These are phyloP conservation scores for Triticum turgidum DNA, from an alignment of 176 grass and related monocot genomes.

Conservation along the genomic window DNA sequence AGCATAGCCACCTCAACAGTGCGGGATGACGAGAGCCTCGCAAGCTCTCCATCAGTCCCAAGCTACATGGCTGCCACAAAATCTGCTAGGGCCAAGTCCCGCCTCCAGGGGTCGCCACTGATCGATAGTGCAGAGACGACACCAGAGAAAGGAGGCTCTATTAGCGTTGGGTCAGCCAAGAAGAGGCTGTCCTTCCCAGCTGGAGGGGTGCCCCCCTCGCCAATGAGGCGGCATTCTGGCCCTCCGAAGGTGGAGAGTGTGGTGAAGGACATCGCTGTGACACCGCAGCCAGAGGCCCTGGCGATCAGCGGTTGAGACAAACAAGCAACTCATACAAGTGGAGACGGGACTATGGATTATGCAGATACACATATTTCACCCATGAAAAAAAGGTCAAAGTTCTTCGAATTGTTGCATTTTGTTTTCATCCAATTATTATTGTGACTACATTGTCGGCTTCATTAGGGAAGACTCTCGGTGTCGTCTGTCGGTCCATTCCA, in stretches of 20 bases:
- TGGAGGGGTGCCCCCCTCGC: slow-evolving; percentile 39
- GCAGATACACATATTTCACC: slow-evolving; percentile 34
- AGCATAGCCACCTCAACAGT: slow-evolving; percentile 60
- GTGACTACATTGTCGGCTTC: slow-evolving; percentile 18
- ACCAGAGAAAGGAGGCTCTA: slow-evolving; percentile 50
- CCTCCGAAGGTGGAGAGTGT: slow-evolving; percentile 72
- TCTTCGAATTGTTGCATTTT: slow-evolving; percentile 28
- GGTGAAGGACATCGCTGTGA: slow-evolving; percentile 38
- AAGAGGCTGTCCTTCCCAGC: slow-evolving; percentile 80
- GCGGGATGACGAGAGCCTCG: slow-evolving; percentile 70
- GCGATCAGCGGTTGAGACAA: slow-evolving; percentile 23
- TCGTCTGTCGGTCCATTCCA: slow-evolving; percentile 34
- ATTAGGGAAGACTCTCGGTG: slow-evolving; percentile 24
- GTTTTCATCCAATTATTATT: slow-evolving; percentile 12
- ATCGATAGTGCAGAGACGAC: slow-evolving; percentile 50
- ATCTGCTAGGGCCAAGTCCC: slow-evolving; percentile 79
- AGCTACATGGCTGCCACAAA: slow-evolving; percentile 93
- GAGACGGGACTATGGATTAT: slow-evolving; percentile 13
- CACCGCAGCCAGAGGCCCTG: slow-evolving; percentile 28
- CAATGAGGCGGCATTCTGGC: slow-evolving; percentile 71
- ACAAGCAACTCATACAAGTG: slow-evolving; percentile 21
- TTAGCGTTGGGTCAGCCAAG: slow-evolving; percentile 48
- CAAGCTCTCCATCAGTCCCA: slow-evolving; percentile 59
- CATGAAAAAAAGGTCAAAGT: slow-evolving; percentile 26
- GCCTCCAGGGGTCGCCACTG: slow-evolving; percentile 49